Percentiles rank a stretch among this genome's conserved stretches.
Conservation (phyloP, 1,139 yeast species). For the Suzukiozyma palmioleophila region DNA sequence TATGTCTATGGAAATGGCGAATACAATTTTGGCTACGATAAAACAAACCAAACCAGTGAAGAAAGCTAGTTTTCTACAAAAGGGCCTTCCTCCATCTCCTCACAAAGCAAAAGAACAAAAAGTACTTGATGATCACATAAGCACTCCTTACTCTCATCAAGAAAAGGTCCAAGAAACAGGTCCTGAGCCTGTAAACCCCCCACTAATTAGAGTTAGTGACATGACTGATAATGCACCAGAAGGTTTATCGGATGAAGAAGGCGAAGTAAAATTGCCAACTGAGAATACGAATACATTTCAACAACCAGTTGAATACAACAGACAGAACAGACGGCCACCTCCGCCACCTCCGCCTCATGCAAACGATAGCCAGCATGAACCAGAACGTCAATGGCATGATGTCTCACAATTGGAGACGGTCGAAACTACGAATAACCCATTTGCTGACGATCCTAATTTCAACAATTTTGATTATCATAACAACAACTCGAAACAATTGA, state of each 20-base stretch:
- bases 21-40: conserved; percentile 79
- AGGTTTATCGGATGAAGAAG: conserved; percentile 23
- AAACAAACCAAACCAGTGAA: conserved; percentile 55
- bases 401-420: not conserved
- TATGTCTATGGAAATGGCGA: conserved; percentile 97
- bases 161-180: conserved; percentile 3
- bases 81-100: conserved; percentile 8
- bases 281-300: conserved; percentile 30
- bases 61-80: conserved; percentile 5
- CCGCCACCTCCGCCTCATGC: conserved; percentile 12
- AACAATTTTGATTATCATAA: conserved; percentile 31
- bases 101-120: conserved; percentile 12
- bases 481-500: conserved; percentile 10
- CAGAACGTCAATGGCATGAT: conserved; percentile 9
- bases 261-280: conserved; percentile 32
- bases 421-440: conserved; percentile 11
- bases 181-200: conserved; percentile 6
- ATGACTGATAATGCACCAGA: conserved; percentile 9
- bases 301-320: conserved; percentile 25
- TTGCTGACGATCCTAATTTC: conserved; percentile 15
- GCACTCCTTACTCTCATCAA: conserved; percentile 5
- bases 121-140: conserved; percentile 6
- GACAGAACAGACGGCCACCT: conserved; percentile 20
- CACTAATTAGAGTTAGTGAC: conserved; percentile 2
- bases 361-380: conserved; percentile 13